Base-by-base conservation (phyloP, 805 yeast genomes). In the Hanseniaspora clermontiae region DNA sequence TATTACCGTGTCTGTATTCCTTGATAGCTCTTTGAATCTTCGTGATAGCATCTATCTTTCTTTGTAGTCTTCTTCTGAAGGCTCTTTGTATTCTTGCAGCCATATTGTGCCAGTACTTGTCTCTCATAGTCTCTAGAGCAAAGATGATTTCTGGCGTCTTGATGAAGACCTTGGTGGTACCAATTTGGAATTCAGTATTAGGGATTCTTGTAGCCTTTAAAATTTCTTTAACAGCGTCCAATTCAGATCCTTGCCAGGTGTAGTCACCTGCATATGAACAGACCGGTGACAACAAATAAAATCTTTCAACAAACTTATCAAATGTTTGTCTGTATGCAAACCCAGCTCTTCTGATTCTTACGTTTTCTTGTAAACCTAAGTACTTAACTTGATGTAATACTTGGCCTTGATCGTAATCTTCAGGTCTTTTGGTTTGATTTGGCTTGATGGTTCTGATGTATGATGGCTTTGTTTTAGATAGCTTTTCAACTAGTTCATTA, bases 391-490 rank as follows among this genome's bases (percentile, higher is more conserved):
- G 98, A 70, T 93, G 98, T 61, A 93, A 74, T 8, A 93, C 98
- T 61, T 89, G 95, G 56, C 79, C 81, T 57, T 81, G 82, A 65
- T 90, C 95, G 67, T 87, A 93, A 63, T 91, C 97, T 42, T 82
- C 74, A 15, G 98, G 95, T 8, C 91, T 83, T 65, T 87, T 86
- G 60, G 88, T 84, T 71, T 90, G 95, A 69, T 93, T 93, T 24
- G 98, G 98, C 68, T 93, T 93, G 68, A 93, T 93, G 2, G 98
- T 93, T 75, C 98, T 84, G 62, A 93, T 93, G 68, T 93, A 93
- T 0, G 97, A 88, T 1, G 98, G 98, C 59, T 83, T 84, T n/a
- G 96, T 83, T 61, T 82, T 81, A 0, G 96, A 86, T 59, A 93
- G 74, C 0, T 97, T 93, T 36, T 84, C 88, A 51, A 91, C 96